Evolutionary conservation across 257 asterid genomes (phyloP).

Genomic region (Solanum piurae): DNA sequence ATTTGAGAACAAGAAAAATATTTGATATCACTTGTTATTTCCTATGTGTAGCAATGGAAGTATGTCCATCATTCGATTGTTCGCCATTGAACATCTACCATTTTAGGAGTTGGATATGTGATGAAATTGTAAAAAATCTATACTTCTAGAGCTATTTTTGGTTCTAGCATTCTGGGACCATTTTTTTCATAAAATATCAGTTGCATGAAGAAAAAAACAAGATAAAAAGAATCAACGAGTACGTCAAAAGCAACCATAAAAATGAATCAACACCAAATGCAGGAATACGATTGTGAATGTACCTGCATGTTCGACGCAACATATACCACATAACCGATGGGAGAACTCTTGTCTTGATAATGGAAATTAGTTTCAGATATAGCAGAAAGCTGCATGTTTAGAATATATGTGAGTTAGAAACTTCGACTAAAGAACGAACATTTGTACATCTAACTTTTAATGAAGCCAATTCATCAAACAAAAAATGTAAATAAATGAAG

Average conservation of each 20-base stretch:
- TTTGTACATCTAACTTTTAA: not conserved
- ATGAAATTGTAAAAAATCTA: not conserved
- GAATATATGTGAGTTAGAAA: not conserved
- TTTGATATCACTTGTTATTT: not conserved
- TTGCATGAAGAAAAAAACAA: not conserved
- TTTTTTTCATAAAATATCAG: not conserved
- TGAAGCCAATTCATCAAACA: not conserved
- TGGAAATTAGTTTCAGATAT: constrained; percentile 79
- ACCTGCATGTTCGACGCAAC: constrained; percentile 82
- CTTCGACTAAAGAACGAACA: not conserved
- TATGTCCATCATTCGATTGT: not conserved
- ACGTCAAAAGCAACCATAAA: not conserved
- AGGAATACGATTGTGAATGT: not conserved
- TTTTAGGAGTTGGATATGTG: not conserved
- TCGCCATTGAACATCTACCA: not conserved
- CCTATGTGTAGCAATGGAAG: not conserved
- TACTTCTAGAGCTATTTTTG: not conserved
- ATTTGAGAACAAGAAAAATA: not conserved
- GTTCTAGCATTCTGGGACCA: not conserved
- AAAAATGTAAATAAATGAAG: not conserved
- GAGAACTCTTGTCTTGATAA: constrained; percentile 81
- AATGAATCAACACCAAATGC: not conserved
- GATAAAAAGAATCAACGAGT: not conserved
- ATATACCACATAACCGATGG: constrained; percentile 65
- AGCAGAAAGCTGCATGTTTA: constrained; percentile 73